Conservation (phyloP, 352 stramenopile genomes). For the Pythium grandisporangium region DNA sequence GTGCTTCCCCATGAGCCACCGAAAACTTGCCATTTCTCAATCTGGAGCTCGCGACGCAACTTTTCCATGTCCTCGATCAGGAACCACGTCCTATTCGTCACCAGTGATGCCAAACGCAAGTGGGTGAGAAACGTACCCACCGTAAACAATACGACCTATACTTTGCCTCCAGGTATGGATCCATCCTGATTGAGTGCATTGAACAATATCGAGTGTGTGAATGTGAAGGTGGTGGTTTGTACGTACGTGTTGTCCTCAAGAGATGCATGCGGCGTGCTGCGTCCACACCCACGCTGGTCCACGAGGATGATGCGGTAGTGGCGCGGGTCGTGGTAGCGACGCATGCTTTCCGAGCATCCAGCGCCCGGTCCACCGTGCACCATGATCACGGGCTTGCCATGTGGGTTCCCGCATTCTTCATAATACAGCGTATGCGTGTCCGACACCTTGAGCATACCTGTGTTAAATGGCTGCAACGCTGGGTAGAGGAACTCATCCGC, state of each 20-base stretch:
- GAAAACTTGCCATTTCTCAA: constrained; percentile 92
- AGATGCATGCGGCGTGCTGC: constrained; percentile 78
- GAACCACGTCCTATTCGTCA: constrained; percentile 56
- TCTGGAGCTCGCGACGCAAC: constrained; percentile 71
- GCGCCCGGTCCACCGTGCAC: constrained; percentile 91
- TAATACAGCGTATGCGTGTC: constrained; percentile 87
- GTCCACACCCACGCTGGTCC: constrained; percentile 90
- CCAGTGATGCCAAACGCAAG: no score
- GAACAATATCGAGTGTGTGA: no score
- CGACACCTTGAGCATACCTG: constrained; percentile 73
- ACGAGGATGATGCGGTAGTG: constrained; percentile 91
- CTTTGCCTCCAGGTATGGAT: no score
- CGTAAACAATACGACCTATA: no score
- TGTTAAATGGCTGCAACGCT: constrained; percentile 73
- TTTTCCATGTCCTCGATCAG: constrained; percentile 93
- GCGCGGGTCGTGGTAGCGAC: constrained; percentile 88
- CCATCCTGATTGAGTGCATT: no score
- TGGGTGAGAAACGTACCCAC: no score
- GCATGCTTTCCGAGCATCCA: constrained; percentile 83
- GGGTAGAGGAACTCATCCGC: constrained; percentile 77
- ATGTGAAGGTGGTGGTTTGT: no score
- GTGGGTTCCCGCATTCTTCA: constrained; percentile 82
- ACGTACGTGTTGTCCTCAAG: constrained; percentile 84
- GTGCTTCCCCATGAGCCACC: constrained; percentile 94
- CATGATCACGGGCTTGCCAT: constrained; percentile 89